Base-by-base conservation (phyloP, 176 grass and related monocot genomes). In the Juncus effusus region DNA sequence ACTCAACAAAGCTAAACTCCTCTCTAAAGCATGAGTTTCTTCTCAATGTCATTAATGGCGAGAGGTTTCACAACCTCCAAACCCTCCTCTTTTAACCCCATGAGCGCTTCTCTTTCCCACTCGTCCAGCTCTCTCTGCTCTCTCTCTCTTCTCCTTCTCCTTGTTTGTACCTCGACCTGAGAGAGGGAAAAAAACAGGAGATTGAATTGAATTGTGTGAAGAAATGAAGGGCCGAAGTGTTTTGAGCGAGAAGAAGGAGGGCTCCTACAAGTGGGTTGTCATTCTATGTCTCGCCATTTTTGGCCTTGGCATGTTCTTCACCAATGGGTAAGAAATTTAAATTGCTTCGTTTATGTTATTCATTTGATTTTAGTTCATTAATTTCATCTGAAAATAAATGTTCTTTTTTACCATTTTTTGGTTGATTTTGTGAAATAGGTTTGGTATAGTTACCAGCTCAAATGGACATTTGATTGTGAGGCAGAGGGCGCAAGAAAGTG, bases 191-290 rank as follows among this genome's bases (percentile, higher is more conserved):
- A 35, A 55, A 14, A 40, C n/a, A 70, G 67, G 67, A 5, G 37
- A 54, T 56, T 9, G 67, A 41, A 58, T 6, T 0, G 36, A 36
- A 59, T 70, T 58, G 67, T 28, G 7, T 42, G 53, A 58, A 42
- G 53, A 41, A 16, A 70, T 70, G 67, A 70, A 70, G 53, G 13
- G 52, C 14, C 13, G 51, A 16, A 39, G 11, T 2, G 52, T 36
- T 58, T 70, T 70, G 11, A 70, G 67, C 52, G 67, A 70, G n/a
- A 42, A 37, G 41, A 70, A 70, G 38, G 67, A 70, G 38, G 67
- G 11, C 38, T 70, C 67, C 37, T 56, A 40, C 13, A 70, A 70
- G 38, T 70, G 67, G 36, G 56, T 70, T 58, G 36, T 57, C 37
- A 16, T 57, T 56, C 67, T 70, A 7, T 70, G 67, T 16, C 37